Evolutionary conservation across 768 basidiomycete genomes (phyloP), one percentile per base, ranked within the genome.

Genomic region (Leccinum olivaceopallidum): DNA sequence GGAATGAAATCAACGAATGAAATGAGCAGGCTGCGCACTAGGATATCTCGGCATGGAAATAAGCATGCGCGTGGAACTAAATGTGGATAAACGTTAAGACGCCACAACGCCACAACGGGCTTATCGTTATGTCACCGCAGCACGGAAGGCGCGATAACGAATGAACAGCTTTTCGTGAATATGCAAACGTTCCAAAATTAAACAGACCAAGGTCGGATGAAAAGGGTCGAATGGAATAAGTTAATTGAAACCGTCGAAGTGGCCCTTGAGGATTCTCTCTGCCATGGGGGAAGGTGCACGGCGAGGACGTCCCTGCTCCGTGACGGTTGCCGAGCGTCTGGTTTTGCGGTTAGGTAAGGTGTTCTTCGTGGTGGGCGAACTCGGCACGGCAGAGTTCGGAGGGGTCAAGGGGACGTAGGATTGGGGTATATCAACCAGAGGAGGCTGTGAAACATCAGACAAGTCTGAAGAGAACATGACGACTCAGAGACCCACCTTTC

Each of bases 171-270:
- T 57, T 54, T 48, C 39, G 18, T 18, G 39, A 42, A 42, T 18
- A 48, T 52, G 36, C 36, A 34, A 49, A 48, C 34, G 13, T 59
- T 53, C 59, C 59, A 58, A 44, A 53, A 54, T 51, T 44, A 39
- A 47, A 30, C 24, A 54, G 39, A 60, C 55, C 24, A 47, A 10
- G 50, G 30, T 10, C 57, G 53, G 59, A 55, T 34, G 34, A 34
- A 34, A 32, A 13, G 34, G 52, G 30, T 16, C 57, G 53, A 60
- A 55, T 44, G 56, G 13, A 37, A 56, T 59, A 56, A 58, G 42
- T 82, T 75, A 92, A 70, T 91, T 90, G 80, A 94, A 94, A 53
- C 92, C 88, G 70, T 94, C 92, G 66, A 94, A 94, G 67, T 94
- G 92, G 9, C 92, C 92, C 79, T 91, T 94, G 66, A 94, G 82